Conservation (phyloP, 495 filamentous ascomycete genomes). For the Aspergillus coremiiformis region DNA sequence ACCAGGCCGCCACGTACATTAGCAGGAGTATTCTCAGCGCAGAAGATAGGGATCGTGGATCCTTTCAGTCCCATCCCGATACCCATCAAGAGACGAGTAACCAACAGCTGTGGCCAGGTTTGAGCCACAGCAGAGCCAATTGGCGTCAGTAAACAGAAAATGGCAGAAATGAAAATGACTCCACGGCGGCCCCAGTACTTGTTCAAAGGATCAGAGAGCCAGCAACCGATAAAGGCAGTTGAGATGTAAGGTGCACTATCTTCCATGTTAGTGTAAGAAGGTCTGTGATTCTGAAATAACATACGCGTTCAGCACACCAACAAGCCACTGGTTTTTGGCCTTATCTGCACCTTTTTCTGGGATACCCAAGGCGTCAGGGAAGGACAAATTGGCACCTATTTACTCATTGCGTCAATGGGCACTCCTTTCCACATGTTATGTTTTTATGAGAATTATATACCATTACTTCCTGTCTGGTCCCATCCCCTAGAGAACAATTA, state of each 20-base stretch:
- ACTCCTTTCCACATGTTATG: neutral
- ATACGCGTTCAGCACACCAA: slow-evolving; percentile 56
- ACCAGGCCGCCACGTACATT: slow-evolving; percentile 69
- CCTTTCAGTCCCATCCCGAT: slow-evolving; percentile 62
- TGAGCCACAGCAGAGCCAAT: slow-evolving; percentile 50
- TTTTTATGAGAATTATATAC: neutral
- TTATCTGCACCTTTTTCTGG: slow-evolving; percentile 25
- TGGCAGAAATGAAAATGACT: slow-evolving; percentile 51
- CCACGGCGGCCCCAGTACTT: slow-evolving; percentile 49
- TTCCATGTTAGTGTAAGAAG: slow-evolving; percentile 18
- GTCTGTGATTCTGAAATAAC: slow-evolving; percentile 13
- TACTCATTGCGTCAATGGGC: neutral
- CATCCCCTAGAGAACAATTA: slow-evolving; percentile 38
- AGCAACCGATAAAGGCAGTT: slow-evolving; percentile 45
- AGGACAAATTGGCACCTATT: slow-evolving; percentile 53
- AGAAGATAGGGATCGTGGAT: slow-evolving; percentile 59
- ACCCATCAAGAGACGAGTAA: slow-evolving; percentile 51
- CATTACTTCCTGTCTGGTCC: slow-evolving; percentile 72
- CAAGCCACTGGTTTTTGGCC: slow-evolving; percentile 48
- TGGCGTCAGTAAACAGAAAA: slow-evolving; percentile 52
- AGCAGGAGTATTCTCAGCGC: slow-evolving; percentile 70
- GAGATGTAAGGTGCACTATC: slow-evolving; percentile 32
- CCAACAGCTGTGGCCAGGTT: slow-evolving; percentile 53
- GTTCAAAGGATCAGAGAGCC: slow-evolving; percentile 55
- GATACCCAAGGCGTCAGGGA: slow-evolving; percentile 53